Conservation (phyloP, 371 early-diverging fungal genomes). For the Fennellomyces sp. region DNA sequence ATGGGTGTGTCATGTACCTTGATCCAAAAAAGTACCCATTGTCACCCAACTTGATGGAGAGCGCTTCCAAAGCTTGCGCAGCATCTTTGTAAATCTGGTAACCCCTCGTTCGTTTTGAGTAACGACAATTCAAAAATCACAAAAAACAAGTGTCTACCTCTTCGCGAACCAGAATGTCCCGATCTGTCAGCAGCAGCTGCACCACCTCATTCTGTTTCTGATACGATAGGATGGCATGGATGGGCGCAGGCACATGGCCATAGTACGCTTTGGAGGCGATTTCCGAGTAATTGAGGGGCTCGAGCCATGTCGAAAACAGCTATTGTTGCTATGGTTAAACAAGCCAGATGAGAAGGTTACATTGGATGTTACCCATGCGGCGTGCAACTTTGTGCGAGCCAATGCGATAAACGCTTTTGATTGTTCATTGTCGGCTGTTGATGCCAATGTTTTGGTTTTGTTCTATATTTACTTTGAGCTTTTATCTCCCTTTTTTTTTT, state of each 20-base stretch:
- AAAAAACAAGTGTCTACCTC: conserved; percentile 30
- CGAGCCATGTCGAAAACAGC: conserved; percentile 53
- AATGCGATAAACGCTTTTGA: conserved; percentile 46
- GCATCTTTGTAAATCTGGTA: conserved; percentile 66
- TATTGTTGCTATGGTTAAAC: conserved; percentile 9
- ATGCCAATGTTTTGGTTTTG: conserved; percentile 22
- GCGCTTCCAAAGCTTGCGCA: conserved; percentile 53
- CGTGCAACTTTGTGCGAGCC: conserved; percentile 39
- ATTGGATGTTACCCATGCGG: conserved; percentile 40
- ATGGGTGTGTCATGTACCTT: conserved; percentile 43
- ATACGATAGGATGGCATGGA: conserved; percentile 34
- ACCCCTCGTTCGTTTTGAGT: background rate
- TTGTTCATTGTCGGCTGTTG: conserved; percentile 28
- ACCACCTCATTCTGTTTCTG: conserved; percentile 38
- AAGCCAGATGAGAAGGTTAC: background rate
- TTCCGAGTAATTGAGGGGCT: conserved; percentile 44
- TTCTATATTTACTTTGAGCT: conserved; percentile 21
- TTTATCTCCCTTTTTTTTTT: background rate
- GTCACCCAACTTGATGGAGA: conserved; percentile 57
- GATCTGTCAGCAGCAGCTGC: conserved; percentile 34
- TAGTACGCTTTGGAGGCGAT: conserved; percentile 35
- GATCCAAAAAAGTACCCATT: conserved; percentile 54
- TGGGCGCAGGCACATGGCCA: conserved; percentile 43
- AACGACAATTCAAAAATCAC: background rate
- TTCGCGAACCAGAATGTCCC: conserved; percentile 50